These are phyloP conservation scores for Torulaspora globosa DNA, from an alignment of 1,139 yeast genomes.

Conservation along the genomic window DNA sequence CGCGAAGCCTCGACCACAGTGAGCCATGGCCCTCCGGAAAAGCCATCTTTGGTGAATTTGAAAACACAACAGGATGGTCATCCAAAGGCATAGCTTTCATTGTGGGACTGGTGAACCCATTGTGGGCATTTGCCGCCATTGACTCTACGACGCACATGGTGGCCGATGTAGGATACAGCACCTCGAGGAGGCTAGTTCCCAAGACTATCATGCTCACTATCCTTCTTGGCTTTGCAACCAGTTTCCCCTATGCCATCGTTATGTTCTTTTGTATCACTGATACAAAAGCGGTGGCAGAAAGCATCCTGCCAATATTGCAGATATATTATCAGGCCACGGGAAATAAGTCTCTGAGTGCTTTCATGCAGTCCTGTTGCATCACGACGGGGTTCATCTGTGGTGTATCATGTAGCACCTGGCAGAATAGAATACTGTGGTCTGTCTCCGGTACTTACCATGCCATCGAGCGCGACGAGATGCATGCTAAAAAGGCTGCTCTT, in stretches of 20 bases:
- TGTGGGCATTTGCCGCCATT: slow-evolving; percentile 58
- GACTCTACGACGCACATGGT: slow-evolving; percentile 63
- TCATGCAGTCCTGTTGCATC: slow-evolving; percentile 43
- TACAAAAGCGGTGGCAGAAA: slow-evolving; percentile 43
- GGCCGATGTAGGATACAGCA: slow-evolving; percentile 46
- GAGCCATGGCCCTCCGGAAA: slow-evolving; percentile 41
- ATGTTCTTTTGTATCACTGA: slow-evolving; percentile 57
- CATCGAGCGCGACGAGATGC: slow-evolving; percentile 13
- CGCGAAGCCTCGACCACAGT: slow-evolving; percentile 42
- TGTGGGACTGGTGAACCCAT: slow-evolving; percentile 57
- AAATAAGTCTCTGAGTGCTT: slow-evolving; percentile 51
- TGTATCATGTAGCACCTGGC: slow-evolving; percentile 51
- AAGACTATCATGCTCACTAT: slow-evolving; percentile 55
- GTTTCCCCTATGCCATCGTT: slow-evolving; percentile 44
- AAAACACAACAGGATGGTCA: slow-evolving; percentile 55
- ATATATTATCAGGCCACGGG: slow-evolving; percentile 56
- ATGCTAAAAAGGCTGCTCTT: slow-evolving; percentile 3
- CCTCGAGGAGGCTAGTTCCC: slow-evolving; percentile 51
- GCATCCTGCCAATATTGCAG: slow-evolving; percentile 54
- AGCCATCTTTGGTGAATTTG: slow-evolving; percentile 49
- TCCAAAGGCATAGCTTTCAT: slow-evolving; percentile 53
- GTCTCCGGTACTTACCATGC: slow-evolving; percentile 43
- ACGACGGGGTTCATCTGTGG: slow-evolving; percentile 47
- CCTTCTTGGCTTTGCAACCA: slow-evolving; percentile 52
- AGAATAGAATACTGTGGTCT: slow-evolving; percentile 51